Evolutionary conservation across 345 rosid genomes (phyloP).

Genomic region (Lumnitzera littorea): DNA sequence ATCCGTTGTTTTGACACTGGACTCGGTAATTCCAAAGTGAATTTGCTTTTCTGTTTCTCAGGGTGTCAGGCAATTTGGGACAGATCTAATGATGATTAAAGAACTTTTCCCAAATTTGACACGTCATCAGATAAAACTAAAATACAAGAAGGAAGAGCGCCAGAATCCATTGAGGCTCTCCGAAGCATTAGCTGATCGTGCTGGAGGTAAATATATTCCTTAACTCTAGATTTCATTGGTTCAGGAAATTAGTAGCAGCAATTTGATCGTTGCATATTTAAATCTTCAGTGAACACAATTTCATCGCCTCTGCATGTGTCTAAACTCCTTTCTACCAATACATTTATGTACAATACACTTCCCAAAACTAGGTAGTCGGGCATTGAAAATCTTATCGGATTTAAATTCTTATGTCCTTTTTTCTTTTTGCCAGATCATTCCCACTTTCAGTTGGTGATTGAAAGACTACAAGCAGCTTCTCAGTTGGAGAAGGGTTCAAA

Average conservation of each 20-base stretch:
- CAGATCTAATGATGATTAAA: constrained; percentile 66
- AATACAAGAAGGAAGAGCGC: constrained; percentile 76
- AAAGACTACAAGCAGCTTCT: constrained; percentile 48
- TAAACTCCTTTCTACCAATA: too few species aligned
- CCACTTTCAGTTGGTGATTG: constrained; percentile 50
- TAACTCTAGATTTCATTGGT: background rate
- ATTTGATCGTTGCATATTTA: background rate
- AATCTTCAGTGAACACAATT: background rate
- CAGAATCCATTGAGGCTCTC: constrained; percentile 44
- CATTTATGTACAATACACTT: too few species aligned
- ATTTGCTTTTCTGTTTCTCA: constrained; percentile 9
- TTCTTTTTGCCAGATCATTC: constrained; percentile 39
- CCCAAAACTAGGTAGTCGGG: background rate
- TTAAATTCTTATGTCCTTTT: background rate
- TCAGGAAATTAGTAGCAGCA: background rate
- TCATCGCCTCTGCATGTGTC: too few species aligned
- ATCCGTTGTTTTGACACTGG: background rate
- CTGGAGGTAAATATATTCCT: constrained; percentile 32
- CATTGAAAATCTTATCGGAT: background rate
- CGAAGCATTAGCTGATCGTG: constrained; percentile 50
- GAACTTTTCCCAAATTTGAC: constrained; percentile 63
- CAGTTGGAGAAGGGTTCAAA: constrained; percentile 26
- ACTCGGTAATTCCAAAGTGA: background rate
- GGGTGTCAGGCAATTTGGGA: constrained; percentile 77
- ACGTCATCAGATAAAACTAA: constrained; percentile 65